phyloP scores from a whole-genome alignment of 73 alveolate species.

The Stentor coeruleus region DNA sequence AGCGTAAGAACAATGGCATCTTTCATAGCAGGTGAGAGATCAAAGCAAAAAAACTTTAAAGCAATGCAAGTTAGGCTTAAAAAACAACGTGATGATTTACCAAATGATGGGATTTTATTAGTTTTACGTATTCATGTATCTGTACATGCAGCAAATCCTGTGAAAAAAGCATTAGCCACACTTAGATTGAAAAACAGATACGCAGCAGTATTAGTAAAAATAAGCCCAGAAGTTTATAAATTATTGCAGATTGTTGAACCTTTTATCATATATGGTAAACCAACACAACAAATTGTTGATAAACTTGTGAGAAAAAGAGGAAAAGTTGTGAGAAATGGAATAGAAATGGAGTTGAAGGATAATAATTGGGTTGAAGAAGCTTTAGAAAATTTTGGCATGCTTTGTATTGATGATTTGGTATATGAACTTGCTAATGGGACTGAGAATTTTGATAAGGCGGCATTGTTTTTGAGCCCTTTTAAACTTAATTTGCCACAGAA shows the following conservation, averaged over 20 bases:
- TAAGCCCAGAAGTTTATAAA: background rate
- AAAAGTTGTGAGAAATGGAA: background rate
- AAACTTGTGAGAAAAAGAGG: conserved; percentile 13
- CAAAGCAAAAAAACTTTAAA: background rate
- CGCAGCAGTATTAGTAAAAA: background rate
- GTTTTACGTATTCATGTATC: conserved; percentile 10
- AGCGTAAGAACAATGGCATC: background rate
- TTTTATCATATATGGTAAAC: background rate
- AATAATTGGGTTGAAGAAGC: conserved; percentile 17
- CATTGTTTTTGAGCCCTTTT: conserved; percentile 10
- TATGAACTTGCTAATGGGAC: background rate
- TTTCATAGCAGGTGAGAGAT: background rate
- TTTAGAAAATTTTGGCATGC: background rate
- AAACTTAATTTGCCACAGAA: conserved; percentile 6
- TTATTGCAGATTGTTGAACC: conserved; percentile 1
- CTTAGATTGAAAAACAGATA: conserved; percentile 7
- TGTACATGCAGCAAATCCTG: conserved; percentile 16
- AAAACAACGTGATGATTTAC: background rate
- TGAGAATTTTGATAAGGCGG: background rate
- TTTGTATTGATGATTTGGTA: conserved; percentile 1
- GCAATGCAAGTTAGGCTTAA: background rate
- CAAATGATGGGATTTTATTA: background rate
- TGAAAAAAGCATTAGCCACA: background rate
- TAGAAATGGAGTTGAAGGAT: conserved; percentile 13
- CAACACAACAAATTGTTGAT: background rate